Base-by-base conservation (phyloP, 2,329 filamentous ascomycete species). In the Colletotrichum navitas region DNA sequence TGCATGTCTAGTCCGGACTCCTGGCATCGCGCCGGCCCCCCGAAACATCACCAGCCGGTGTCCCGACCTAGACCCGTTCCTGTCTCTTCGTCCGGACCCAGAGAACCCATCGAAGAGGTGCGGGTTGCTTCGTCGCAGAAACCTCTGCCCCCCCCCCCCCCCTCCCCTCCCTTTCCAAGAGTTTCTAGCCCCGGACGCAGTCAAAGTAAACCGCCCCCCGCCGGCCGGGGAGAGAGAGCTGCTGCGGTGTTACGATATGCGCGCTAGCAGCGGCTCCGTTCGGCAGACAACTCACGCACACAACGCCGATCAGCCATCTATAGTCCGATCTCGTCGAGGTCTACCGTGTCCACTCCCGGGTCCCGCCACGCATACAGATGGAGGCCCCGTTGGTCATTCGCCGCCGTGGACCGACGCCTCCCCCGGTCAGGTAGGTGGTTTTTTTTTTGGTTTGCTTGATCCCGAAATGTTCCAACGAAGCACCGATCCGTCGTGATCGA, bases 251-350 rank as follows among this genome's bases (percentile, higher is more conserved):
- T 43, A 8, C 18, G 24, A 26, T 24, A 49, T 61, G 54, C 36
- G 26, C 32, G 62, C 55, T 69, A 55, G 45, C 24, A n/a, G 34
- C 60, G 32, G 45, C 39, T 14, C n/a, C 39, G n/a, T 45, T 26
- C 66, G 24, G 4, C 26, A 18, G 45, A 29, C 4, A 47, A 51
- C 26, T 39, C 18, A 34, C 39, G 21, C 41, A 18, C 66, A 60
- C 11, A 62, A 65, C 34, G 43, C 68, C 68, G 68, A 71, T 71
- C 56, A 49, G 29, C 68, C 21, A 49, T 71, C 45, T 55, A 52
- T 29, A 63, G 54, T 49, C 65, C 68, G 68, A 71, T 71, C 68
- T 68, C 43, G 41, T 68, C 59, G 32, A 45, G 45, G 34, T 41
- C n/a, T n/a, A 14, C 45, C 54, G 54, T 47, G 32, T 64, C 68